Percentiles rank a stretch among this genome's conserved stretches.
phyloP scores from a whole-genome alignment of 1,284 basidiomycete genomes.

The Apiotrichum akiyoshidainum region DNA sequence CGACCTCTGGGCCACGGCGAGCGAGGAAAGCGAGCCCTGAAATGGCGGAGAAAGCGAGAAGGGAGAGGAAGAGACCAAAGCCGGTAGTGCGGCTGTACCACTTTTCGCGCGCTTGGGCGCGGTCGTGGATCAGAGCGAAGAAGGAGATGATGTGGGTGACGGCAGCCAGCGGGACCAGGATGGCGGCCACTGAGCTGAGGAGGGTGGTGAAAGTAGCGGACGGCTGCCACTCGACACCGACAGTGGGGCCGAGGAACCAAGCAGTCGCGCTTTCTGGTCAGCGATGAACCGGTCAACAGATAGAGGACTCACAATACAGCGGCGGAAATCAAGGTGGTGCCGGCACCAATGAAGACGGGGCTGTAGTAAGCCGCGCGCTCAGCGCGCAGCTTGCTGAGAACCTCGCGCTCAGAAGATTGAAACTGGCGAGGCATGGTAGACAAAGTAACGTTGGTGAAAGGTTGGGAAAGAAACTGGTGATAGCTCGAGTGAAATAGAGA shows the following conservation, averaged over 20 bases:
- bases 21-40: too few species aligned
- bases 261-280: not conserved
- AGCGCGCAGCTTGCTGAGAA: not conserved
- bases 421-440: not conserved
- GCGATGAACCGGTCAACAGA: not conserved
- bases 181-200: too few species aligned
- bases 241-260: not conserved
- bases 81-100: not conserved
- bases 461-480: not conserved
- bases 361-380: not conserved
- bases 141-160: not conserved
- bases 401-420: not conserved
- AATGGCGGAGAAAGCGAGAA: not conserved
- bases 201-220: too few species aligned
- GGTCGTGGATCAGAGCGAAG: not conserved
- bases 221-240: not conserved
- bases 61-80: not conserved
- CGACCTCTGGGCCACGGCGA: not conserved
- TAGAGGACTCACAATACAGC: not conserved
- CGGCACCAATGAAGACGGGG: not conserved
- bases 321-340: not conserved
- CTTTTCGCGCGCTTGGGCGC: not conserved
- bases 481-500: not conserved
- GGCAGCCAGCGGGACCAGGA: not conserved
- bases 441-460: not conserved